Evolutionary conservation across 306 rosid genomes (phyloP).

Genomic region (Betula pendula): DNA sequence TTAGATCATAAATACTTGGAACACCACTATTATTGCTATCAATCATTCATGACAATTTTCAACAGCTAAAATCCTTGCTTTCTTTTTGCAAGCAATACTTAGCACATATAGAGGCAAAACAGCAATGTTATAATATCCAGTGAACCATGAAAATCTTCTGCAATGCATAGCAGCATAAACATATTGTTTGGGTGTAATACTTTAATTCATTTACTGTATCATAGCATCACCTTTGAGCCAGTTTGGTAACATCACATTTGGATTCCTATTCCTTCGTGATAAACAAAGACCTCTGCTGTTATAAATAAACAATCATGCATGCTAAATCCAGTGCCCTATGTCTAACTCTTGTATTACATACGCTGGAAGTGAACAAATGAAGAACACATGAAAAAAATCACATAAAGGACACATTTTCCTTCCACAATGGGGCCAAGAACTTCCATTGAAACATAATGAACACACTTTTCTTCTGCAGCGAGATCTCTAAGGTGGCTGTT

Average conservation of each 20-base stretch:
- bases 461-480: too few relatives aligned
- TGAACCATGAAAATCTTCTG: neutral
- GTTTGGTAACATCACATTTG: too few relatives aligned
- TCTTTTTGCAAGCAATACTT: neutral
- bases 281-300: too few relatives aligned
- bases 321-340: neutral
- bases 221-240: neutral
- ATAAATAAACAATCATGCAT: too few relatives aligned
- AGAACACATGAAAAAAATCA: too few relatives aligned
- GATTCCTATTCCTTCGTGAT: too few relatives aligned
- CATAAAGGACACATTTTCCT: too few relatives aligned
- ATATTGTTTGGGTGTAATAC: neutral
- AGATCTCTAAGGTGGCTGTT: too few relatives aligned
- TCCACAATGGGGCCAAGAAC: too few relatives aligned
- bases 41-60: neutral
- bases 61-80: neutral
- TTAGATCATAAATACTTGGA: neutral
- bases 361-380: neutral
- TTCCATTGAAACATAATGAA: too few relatives aligned
- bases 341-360: neutral
- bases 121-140: neutral
- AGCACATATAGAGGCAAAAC: neutral
- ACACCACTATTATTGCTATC: neutral
- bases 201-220: neutral
- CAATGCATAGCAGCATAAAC: neutral